phyloP scores from a whole-genome alignment of 495 filamentous ascomycete genomes.

The Neurospora hispaniola region DNA sequence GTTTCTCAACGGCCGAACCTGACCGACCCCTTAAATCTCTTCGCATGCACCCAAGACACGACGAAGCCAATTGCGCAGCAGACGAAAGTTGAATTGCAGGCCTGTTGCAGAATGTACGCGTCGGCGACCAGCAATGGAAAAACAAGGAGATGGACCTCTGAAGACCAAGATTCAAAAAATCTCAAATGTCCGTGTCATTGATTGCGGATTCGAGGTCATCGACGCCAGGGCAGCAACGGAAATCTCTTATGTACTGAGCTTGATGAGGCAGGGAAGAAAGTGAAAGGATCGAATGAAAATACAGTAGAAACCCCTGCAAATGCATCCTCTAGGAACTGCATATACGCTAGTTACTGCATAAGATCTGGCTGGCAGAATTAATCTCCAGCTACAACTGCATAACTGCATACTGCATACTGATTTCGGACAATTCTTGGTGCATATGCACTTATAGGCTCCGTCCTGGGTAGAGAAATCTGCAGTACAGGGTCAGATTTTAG shows the following conservation, averaged over 20 bases:
- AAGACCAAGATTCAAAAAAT: conserved; percentile 3
- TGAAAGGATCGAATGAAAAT: conserved; percentile 8
- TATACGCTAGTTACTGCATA: too few relatives aligned
- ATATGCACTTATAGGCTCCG: too few relatives aligned
- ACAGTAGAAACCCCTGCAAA: too few relatives aligned
- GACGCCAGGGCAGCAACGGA: background rate
- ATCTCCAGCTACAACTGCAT: too few relatives aligned
- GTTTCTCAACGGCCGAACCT: conserved; percentile 7
- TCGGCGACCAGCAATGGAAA: background rate
- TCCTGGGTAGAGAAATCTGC: too few relatives aligned
- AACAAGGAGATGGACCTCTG: conserved; percentile 5
- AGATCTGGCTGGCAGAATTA: too few relatives aligned
- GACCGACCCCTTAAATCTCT: background rate
- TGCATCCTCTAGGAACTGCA: too few relatives aligned
- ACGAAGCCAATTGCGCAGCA: conserved; percentile 3
- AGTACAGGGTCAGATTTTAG: too few relatives aligned
- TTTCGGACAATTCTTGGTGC: too few relatives aligned
- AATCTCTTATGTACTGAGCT: background rate
- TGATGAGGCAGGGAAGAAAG: background rate
- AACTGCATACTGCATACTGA: too few relatives aligned
- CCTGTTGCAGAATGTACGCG: conserved; percentile 1
- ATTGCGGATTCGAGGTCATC: background rate
- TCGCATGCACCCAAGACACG: conserved; percentile 3
- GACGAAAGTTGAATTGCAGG: conserved; percentile 7
- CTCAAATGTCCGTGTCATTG: background rate